Conservation (phyloP, 2,329 filamentous ascomycete species). For the Talaromyces amestolkiae region DNA sequence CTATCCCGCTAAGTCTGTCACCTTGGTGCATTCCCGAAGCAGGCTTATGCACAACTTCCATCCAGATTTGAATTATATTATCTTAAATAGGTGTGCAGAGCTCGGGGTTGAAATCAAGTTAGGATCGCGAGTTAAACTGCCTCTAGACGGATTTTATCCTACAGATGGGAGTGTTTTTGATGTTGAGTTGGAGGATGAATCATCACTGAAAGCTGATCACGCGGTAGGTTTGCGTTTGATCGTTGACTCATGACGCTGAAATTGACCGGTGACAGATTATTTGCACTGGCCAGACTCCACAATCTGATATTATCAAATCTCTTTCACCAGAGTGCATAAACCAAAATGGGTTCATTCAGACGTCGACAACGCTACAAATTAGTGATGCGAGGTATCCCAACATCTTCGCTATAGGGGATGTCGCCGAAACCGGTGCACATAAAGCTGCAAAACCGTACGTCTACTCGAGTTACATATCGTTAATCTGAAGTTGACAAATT, state of each 20-base stretch:
- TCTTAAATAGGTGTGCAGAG: background rate
- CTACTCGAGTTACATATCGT: background rate
- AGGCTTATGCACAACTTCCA: background rate
- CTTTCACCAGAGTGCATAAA: background rate
- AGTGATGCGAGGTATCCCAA: background rate
- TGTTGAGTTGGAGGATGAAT: background rate
- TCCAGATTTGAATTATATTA: background rate
- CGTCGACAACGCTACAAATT: background rate
- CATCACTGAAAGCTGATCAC: background rate
- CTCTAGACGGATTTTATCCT: background rate
- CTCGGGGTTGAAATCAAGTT: background rate
- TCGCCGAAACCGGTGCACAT: background rate
- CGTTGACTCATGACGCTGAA: too few species aligned
- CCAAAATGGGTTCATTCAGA: background rate
- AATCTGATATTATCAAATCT: background rate
- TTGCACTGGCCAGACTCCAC: conserved; percentile 5
- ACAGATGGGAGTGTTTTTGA: background rate
- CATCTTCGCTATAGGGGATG: conserved; percentile 10
- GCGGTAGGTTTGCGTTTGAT: too few species aligned
- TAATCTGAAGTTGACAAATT: too few species aligned
- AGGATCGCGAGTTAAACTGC: background rate
- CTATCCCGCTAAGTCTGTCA: conserved; percentile 1
- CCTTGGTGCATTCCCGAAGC: conserved; percentile 1
- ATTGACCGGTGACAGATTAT: too few species aligned
- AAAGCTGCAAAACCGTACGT: background rate